Percentiles rank a stretch among this genome's conserved stretches.
Evolutionary conservation across 2,329 filamentous ascomycete genomes (phyloP).

Genomic region (Talaromyces islandicus): DNA sequence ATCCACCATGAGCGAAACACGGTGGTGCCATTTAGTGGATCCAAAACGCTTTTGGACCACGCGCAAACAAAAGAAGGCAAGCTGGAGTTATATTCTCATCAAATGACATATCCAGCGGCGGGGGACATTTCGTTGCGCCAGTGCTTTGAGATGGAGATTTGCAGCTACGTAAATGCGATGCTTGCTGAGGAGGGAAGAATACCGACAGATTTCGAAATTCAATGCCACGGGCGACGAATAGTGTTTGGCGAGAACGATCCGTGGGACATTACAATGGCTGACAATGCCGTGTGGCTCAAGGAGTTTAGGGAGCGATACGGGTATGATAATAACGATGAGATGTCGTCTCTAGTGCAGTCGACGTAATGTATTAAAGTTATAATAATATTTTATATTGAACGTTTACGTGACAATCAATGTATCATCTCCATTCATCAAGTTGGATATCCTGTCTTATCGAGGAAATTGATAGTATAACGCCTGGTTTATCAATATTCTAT

Average conservation of each 20-base stretch:
- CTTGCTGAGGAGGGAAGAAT: conserved; percentile 1
- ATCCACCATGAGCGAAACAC: conserved; percentile 27
- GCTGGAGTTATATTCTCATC: not conserved
- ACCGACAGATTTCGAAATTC: conserved; percentile 6
- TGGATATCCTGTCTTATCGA: not conserved
- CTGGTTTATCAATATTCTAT: not conserved
- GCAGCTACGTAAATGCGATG: conserved; percentile 1
- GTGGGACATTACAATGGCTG: conserved; percentile 8
- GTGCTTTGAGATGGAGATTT: conserved; percentile 3
- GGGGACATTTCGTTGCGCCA: conserved; percentile 1
- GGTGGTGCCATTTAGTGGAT: conserved; percentile 19
- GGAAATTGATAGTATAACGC: not conserved
- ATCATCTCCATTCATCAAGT: not conserved
- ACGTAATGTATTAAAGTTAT: not conserved
- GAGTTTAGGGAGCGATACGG: conserved; percentile 8
- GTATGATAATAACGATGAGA: not conserved
- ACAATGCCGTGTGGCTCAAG: conserved; percentile 7
- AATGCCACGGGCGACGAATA: conserved; percentile 1
- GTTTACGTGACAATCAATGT: not conserved
- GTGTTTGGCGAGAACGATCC: conserved; percentile 8
- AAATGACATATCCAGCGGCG: conserved; percentile 5
- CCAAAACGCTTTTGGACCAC: not conserved
- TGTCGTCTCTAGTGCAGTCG: not conserved
- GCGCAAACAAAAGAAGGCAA: not conserved
- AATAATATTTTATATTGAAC: not conserved